Percentiles rank a stretch among this genome's conserved stretches.
Evolutionary conservation across 148 eudicot species (phyloP).

Genomic region (Rhododendron kiyosumense): DNA sequence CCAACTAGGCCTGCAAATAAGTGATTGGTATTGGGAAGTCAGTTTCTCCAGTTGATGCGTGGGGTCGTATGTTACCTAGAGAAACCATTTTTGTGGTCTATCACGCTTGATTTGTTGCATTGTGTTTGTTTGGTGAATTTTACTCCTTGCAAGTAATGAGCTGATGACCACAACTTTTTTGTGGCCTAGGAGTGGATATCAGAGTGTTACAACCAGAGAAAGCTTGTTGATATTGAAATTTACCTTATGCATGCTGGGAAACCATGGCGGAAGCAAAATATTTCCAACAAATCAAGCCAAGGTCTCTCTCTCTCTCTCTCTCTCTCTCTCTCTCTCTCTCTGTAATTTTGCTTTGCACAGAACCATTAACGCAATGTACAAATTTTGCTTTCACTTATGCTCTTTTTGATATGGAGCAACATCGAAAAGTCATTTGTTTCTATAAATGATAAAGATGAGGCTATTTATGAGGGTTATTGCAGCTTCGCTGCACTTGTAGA

Average conservation of each 20-base stretch:
- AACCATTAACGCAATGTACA: not conserved
- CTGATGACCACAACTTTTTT: constrained; percentile 17
- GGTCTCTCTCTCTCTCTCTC: constrained; percentile 38
- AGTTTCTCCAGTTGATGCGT: not conserved
- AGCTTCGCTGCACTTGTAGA: not conserved
- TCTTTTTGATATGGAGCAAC: not conserved
- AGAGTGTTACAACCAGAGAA: constrained; percentile 68
- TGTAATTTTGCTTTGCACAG: not conserved
- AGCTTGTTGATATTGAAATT: constrained; percentile 81
- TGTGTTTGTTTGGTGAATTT: not conserved
- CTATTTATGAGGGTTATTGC: not conserved
- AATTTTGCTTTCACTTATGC: not conserved
- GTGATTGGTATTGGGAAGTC: not conserved
- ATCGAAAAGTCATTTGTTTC: not conserved
- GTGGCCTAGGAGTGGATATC: constrained; percentile 72
- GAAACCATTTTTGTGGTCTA: not conserved
- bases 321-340: constrained; percentile 21
- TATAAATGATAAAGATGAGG: not conserved
- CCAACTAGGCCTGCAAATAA: not conserved
- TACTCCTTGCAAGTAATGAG: not conserved
- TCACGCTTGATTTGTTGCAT: not conserved
- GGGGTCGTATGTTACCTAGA: not conserved
- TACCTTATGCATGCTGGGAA: constrained; percentile 87
- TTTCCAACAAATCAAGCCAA: constrained; percentile 31
- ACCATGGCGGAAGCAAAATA: constrained; percentile 65